phyloP scores from a whole-genome alignment of 1,139 yeast genomes.

The Pichia sp. region DNA sequence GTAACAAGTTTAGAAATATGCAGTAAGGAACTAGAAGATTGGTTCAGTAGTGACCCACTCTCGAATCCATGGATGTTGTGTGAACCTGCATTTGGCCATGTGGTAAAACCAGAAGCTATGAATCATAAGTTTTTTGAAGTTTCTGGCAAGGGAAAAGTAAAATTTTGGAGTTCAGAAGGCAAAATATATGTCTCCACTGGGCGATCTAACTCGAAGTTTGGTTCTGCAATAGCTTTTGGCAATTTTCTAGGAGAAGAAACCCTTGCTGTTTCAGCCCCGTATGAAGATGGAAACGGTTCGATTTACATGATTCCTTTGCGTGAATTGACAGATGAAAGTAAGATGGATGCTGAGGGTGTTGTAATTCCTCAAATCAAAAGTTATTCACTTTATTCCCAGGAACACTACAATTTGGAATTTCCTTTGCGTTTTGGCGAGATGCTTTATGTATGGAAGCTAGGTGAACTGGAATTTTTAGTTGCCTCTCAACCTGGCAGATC shows the following conservation, averaged over 20 bases:
- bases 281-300: constrained; percentile 35
- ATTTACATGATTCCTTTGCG: constrained; percentile 34
- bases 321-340: constrained; percentile 7
- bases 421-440: constrained; percentile 31
- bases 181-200: constrained; percentile 25
- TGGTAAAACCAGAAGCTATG: too few species aligned
- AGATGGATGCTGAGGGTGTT: too few species aligned
- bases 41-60: constrained; percentile 33
- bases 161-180: background rate
- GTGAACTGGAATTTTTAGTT: constrained; percentile 25
- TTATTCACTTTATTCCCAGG: too few species aligned
- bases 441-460: constrained; percentile 22
- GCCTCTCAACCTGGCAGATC: constrained; percentile 34
- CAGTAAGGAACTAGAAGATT: constrained; percentile 29
- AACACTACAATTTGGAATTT: constrained; percentile 6
- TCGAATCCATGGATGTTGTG: constrained; percentile 39
- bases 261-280: constrained; percentile 44
- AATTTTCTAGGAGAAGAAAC: constrained; percentile 30
- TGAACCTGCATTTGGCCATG: constrained; percentile 21
- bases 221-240: constrained; percentile 36
- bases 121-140: too few species aligned
- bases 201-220: constrained; percentile 34
- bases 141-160: background rate
- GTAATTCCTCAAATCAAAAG: too few species aligned
- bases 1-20: constrained; percentile 34